phyloP scores from a whole-genome alignment of 208 protist species.

The Trichomonas vaginalis region DNA sequence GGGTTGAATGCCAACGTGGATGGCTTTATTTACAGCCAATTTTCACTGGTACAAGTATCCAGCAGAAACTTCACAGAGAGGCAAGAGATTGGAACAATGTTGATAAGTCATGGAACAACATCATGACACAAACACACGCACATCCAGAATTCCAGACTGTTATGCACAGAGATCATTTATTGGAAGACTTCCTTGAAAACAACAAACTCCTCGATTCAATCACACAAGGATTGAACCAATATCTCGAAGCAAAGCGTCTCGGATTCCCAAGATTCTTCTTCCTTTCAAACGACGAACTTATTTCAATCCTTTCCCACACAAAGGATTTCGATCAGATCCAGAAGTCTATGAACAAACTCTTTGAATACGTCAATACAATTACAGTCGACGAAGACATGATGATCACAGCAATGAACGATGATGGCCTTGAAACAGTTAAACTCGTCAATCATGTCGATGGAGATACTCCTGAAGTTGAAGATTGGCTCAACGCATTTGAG shows the following conservation, averaged over 20 bases:
- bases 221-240: constrained; percentile 55
- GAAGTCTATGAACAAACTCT: constrained; percentile 85
- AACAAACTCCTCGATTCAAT: constrained; percentile 65
- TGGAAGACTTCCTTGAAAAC: constrained; percentile 56
- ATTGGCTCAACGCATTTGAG: constrained; percentile 87
- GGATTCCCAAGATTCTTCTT: constrained; percentile 65
- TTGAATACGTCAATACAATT: constrained; percentile 64
- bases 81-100: constrained; percentile 48
- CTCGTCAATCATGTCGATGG: constrained; percentile 25
- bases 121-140: constrained; percentile 33
- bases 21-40: constrained; percentile 95
- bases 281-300: constrained; percentile 82
- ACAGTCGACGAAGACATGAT: constrained; percentile 51
- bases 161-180: constrained; percentile 64
- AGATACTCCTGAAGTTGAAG: constrained; percentile 64
- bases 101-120: constrained; percentile 37
- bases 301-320: constrained; percentile 83
- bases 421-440: constrained; percentile 32
- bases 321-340: constrained; percentile 82
- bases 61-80: constrained; percentile 76
- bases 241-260: constrained; percentile 64
- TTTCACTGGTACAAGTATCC: constrained; percentile 82
- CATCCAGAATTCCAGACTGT: constrained; percentile 61
- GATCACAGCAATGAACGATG: constrained; percentile 49
- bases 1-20: constrained; percentile 59